These are phyloP conservation scores for Fusarium verticillioides DNA, from an alignment of 2,329 filamentous ascomycete genomes.

Conservation along the genomic window DNA sequence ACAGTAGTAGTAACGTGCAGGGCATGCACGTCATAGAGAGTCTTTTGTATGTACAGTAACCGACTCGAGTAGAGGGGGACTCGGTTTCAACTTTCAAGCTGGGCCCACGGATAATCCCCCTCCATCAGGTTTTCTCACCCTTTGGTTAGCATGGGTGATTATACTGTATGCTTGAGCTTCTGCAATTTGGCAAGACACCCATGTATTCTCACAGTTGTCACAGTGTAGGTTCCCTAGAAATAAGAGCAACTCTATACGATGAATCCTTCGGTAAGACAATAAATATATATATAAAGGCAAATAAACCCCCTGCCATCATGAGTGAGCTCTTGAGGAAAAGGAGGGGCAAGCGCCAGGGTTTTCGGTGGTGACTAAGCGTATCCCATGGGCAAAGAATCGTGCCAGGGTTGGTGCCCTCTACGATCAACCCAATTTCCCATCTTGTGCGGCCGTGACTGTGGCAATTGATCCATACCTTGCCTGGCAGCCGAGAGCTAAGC, in stretches of 20 bases:
- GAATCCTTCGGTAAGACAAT: neutral
- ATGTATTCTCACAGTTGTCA: neutral
- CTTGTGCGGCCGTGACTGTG: conserved; percentile 35
- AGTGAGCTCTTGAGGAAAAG: neutral
- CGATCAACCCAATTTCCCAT: conserved; percentile 16
- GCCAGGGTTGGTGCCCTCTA: conserved; percentile 44
- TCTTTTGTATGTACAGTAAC: conserved; percentile 11
- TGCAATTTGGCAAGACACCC: neutral
- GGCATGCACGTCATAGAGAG: conserved; percentile 33
- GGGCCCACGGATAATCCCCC: conserved; percentile 20
- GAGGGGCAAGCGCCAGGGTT: conserved; percentile 13
- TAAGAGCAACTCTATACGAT: neutral
- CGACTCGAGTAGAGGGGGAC: conserved; percentile 5
- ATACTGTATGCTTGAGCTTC: neutral
- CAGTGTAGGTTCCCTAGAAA: neutral
- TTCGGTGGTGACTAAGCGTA: conserved; percentile 25
- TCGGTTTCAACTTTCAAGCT: conserved; percentile 36
- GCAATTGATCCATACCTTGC: conserved; percentile 15
- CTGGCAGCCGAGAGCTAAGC: neutral
- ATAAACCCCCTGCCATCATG: neutral
- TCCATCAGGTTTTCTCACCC: conserved; percentile 10
- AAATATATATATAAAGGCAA: neutral
- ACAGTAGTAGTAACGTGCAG: conserved; percentile 2
- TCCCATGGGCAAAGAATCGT: neutral
- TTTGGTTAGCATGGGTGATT: neutral